phyloP scores from a whole-genome alignment of 2,329 filamentous ascomycete genomes.

The Pestalotiopsis fici region DNA sequence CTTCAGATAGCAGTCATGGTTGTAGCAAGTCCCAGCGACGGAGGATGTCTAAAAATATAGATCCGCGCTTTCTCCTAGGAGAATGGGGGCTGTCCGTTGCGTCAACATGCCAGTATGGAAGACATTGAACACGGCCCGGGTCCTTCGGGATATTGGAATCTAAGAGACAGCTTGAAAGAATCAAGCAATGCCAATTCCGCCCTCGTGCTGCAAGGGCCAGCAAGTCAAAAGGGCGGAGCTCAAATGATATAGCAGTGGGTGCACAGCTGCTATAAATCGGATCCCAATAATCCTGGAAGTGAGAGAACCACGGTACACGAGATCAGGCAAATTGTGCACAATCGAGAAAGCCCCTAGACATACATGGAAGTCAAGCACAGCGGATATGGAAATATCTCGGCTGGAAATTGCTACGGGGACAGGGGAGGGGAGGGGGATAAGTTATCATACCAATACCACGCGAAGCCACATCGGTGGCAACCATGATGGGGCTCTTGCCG shows the following conservation, averaged over 20 bases:
- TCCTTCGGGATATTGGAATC: slow-evolving; percentile 58
- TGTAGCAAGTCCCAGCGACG: slow-evolving; percentile 66
- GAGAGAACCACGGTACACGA: slow-evolving; percentile 80
- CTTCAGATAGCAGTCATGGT: slow-evolving; percentile 57
- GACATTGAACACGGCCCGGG: slow-evolving; percentile 52
- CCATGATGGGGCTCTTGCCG: slow-evolving; percentile 99
- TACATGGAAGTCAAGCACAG: slow-evolving; percentile 91
- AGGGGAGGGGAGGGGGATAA: slow-evolving; percentile 48
- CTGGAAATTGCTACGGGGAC: slow-evolving; percentile 55
- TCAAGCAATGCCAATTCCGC: slow-evolving; percentile 81
- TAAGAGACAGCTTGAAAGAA: slow-evolving; percentile 68
- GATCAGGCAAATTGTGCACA: slow-evolving; percentile 90
- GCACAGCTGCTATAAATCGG: slow-evolving; percentile 70
- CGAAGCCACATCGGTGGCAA: slow-evolving; percentile 98
- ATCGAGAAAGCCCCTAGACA: slow-evolving; percentile 84
- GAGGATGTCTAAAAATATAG: slow-evolving; percentile 50
- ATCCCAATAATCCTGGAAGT: slow-evolving; percentile 83
- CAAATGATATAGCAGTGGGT: slow-evolving; percentile 68
- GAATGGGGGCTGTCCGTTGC: slow-evolving; percentile 63
- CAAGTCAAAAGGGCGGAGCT: slow-evolving; percentile 72
- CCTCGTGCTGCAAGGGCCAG: slow-evolving; percentile 67
- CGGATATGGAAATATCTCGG: slow-evolving; percentile 47
- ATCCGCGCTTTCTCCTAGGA: slow-evolving; percentile 55
- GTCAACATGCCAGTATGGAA: slow-evolving; percentile 55
- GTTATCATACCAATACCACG: slow-evolving; percentile 98